Percentiles rank a stretch among this genome's conserved stretches.
These are phyloP conservation scores for Linderniella brevidens DNA, from an alignment of 257 asterid species.

Conservation along the genomic window DNA sequence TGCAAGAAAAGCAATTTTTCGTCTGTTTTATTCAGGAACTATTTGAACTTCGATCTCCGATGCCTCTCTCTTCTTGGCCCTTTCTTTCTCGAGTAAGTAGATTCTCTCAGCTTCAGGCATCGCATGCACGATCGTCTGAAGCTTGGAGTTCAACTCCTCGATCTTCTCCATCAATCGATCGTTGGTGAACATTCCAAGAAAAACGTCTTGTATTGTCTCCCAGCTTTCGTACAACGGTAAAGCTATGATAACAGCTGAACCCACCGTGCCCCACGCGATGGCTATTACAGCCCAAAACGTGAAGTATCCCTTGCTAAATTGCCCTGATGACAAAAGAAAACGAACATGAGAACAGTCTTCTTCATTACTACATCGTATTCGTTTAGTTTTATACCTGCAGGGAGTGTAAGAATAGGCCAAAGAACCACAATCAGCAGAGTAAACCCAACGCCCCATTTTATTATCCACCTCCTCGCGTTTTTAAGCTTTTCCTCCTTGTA, in stretches of 20 bases:
- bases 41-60: constrained; percentile 24
- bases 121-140: constrained; percentile 42
- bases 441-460: constrained; percentile 84
- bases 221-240: constrained; percentile 71
- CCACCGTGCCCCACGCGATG: constrained; percentile 81
- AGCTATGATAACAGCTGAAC: constrained; percentile 59
- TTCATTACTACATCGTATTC: too few species aligned
- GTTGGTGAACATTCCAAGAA: constrained; percentile 73
- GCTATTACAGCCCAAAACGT: constrained; percentile 83
- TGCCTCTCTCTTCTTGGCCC: constrained; percentile 36
- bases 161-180: constrained; percentile 64
- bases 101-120: constrained; percentile 69
- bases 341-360: too few species aligned
- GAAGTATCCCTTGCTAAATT: constrained; percentile 73
- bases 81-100: constrained; percentile 50
- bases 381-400: constrained; percentile 39
- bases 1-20: not conserved
- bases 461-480: constrained; percentile 55
- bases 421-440: constrained; percentile 45
- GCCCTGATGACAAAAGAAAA: constrained; percentile 35
- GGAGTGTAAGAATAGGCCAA: constrained; percentile 87
- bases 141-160: constrained; percentile 51
- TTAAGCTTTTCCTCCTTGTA: constrained; percentile 50
- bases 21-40: not conserved
- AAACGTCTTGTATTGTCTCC: constrained; percentile 42